Base-by-base conservation (phyloP, 164 flowering plant genomes). In the Saururus chinensis region DNA sequence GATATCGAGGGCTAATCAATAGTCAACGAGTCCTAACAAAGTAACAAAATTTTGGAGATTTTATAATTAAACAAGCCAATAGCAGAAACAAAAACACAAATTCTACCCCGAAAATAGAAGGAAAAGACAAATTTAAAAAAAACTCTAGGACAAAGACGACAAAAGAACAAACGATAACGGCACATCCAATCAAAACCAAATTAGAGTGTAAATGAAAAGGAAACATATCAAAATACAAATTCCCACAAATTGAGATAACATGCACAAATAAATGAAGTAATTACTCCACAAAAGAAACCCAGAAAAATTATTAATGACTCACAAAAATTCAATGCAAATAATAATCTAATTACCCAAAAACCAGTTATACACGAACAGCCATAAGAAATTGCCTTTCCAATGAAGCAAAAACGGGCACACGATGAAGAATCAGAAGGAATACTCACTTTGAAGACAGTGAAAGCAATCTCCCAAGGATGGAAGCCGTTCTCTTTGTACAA, bases 391-490 rank as follows among this genome's bases (percentile, higher is more conserved):
- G 2, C 37, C 37, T 2, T 30, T 30, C 37, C 37, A 30, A 6
- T 30, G 37, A 30, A 30, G 37, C 37, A 30, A 30, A 30, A 30
- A 2, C 6, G 37, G 37, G 6, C 6, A 30, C 6, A 30, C 2
- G 6, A 30, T 30, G 37, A 2, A 30, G 37, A 30, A 30, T 6
- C 37, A 30, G 37, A 30, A 45, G 17, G 49, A 12, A 60, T 45
- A 80, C 95, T 84, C 70, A 91, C 97, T 76, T 86, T 79, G 65
- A 87, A 73, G 49, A 91, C 78, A 14, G 85, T 71, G 66, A 87
- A 86, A 4, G 70, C 73, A 67, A 95, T 81, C 80, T 88, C 99
- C 97, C 99, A 91, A 0, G 99, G 99, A 70, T 71, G 83, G 63
- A 85, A 87, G 23, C 68, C 79, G 68, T 76, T 81, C 37, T 88